Evolutionary conservation across 495 filamentous ascomycete genomes (phyloP), one percentile per base, ranked within the genome.

Genomic region (Tirmania nivea): DNA sequence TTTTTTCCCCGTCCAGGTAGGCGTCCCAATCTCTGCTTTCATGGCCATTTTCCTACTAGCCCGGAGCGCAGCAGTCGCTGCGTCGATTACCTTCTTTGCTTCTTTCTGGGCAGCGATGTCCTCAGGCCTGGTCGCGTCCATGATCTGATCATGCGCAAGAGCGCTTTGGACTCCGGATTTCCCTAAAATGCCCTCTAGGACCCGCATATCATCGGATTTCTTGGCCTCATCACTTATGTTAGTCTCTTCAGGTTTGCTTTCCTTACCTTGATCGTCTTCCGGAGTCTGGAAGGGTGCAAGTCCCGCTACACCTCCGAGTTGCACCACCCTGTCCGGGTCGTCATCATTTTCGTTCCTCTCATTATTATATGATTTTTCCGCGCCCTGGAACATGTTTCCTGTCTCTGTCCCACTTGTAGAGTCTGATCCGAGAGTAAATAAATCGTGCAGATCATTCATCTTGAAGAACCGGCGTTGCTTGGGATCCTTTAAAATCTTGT

Each of bases 401-500:
- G 90, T 95, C 66, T 94, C 86, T 0, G 87, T 88, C 35, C 74
- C 71, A 17, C 75, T 75, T 34, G 82, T 79, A 14, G 78, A 71
- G 16, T 80, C 75, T 31, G 73, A 72, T 35, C 78, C 84, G 8
- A 95, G 71, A 9, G 80, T 81, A 65, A 97, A 97, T 2, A 97
- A 71, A 64, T 97, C 87, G 57, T 94, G 82, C 11, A 97, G 65
- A 63, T 94, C 87, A 48, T 78, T 78, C 54, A 89, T 68, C 37
- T 89, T 80, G 64, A 96, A 94, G 0, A 78, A 82, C 52, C 86
- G 81, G 14, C 80, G 78, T 61, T 94, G 85, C 59, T 88, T 94
- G 0, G 90, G 86, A 57, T 96, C 87, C 63, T 79, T 83, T 54
- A 95, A 65, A 10, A 97, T 87, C 64, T 97, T 97, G 68, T 94